Conservation (phyloP, 2,329 filamentous ascomycete genomes). For the Claviceps sp. region DNA sequence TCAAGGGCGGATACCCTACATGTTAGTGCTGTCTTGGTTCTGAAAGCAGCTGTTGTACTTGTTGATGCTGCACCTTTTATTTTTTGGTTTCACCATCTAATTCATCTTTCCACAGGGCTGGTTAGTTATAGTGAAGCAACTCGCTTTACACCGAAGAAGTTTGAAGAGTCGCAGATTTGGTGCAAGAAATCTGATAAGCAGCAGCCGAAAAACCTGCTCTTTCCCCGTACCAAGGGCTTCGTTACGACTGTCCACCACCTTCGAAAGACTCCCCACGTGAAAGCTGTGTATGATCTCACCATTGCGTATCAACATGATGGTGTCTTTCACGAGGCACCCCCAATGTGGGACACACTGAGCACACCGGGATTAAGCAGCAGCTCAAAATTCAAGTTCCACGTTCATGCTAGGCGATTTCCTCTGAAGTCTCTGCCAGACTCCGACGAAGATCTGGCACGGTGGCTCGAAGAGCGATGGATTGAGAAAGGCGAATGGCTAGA, state of each 20-base stretch:
- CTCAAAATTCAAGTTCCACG: constrained; percentile 32
- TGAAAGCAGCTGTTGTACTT: neutral
- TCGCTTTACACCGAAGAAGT: constrained; percentile 41
- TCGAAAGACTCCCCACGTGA: constrained; percentile 34
- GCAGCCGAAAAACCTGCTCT: constrained; percentile 43
- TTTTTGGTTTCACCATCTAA: neutral
- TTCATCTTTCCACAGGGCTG: constrained; percentile 32
- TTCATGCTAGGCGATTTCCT: constrained; percentile 34
- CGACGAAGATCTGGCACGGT: constrained; percentile 35
- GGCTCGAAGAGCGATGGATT: constrained; percentile 39
- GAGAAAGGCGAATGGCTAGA: constrained; percentile 40
- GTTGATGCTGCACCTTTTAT: neutral
- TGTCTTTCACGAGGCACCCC: constrained; percentile 31
- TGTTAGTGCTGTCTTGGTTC: constrained; percentile 28
- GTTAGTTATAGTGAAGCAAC: constrained; percentile 53
- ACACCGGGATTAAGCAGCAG: constrained; percentile 22
- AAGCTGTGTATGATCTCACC: constrained; percentile 41
- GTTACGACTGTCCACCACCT: constrained; percentile 44
- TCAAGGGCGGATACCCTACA: constrained; percentile 37
- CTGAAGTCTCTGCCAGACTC: constrained; percentile 32
- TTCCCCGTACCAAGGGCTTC: constrained; percentile 48
- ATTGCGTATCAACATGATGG: constrained; percentile 36
- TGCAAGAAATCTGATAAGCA: constrained; percentile 35
- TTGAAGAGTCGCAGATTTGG: constrained; percentile 35
- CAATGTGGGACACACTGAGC: constrained; percentile 40